These are phyloP conservation scores for Alternaria sp. DNA, from an alignment of 2,329 filamentous ascomycete genomes.

Conservation along the genomic window DNA sequence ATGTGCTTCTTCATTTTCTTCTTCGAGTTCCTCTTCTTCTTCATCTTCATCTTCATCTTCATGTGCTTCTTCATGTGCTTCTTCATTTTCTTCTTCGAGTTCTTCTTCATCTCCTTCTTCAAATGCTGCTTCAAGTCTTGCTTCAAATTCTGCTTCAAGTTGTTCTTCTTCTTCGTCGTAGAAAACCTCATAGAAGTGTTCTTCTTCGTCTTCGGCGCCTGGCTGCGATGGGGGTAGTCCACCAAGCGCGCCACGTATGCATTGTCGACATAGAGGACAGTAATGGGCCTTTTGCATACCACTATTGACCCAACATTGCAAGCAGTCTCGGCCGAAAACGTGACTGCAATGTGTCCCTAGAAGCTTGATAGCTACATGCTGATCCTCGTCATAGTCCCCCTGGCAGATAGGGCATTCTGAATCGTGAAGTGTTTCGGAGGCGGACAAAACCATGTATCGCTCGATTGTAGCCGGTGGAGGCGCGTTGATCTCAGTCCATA, in stretches of 20 bases:
- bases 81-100: too few relatives aligned
- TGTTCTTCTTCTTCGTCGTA: neutral
- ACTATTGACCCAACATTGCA: constrained; percentile 7
- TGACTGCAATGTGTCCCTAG: neutral
- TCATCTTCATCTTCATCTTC: neutral
- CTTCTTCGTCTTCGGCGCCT: neutral
- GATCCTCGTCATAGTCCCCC: neutral
- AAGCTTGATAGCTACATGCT: constrained; percentile 1
- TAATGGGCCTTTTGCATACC: neutral
- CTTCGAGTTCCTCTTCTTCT: too few relatives aligned
- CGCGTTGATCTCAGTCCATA: neutral
- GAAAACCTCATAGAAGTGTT: neutral
- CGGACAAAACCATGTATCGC: neutral
- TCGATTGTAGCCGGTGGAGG: neutral
- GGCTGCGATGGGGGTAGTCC: neutral
- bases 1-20: neutral
- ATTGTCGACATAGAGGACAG: neutral
- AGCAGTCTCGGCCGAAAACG: constrained; percentile 1
- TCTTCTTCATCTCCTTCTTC: too few relatives aligned
- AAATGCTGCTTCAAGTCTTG: too few relatives aligned
- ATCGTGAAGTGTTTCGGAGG: neutral
- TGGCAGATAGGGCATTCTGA: constrained; percentile 3
- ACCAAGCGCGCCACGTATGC: neutral
- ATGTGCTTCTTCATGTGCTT: too few relatives aligned
- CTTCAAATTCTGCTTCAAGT: neutral